Percentiles rank a stretch among this genome's conserved stretches.
phyloP scores from a whole-genome alignment of 1,139 yeast genomes.

The Diutina mesorugosa region DNA sequence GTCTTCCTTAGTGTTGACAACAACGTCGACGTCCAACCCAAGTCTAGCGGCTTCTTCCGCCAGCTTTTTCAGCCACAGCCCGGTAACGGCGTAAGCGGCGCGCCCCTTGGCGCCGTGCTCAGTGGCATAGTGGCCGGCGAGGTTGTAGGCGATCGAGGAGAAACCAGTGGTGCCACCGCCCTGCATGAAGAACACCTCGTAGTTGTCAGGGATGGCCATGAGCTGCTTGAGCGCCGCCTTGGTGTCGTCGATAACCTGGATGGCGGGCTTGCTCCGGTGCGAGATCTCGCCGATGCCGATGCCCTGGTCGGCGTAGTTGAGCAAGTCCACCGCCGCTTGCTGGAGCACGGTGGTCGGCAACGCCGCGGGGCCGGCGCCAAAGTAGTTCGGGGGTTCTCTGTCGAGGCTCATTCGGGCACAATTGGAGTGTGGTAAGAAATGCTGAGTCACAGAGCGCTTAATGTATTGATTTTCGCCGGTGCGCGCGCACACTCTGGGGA shows the following conservation, averaged over 20 bases:
- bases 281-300: conserved; percentile 93
- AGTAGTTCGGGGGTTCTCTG: conserved; percentile 54
- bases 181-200: conserved; percentile 87
- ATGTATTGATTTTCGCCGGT: neutral
- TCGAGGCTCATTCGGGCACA: neutral
- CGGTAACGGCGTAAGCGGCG: conserved; percentile 84
- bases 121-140: conserved; percentile 62
- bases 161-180: conserved; percentile 98
- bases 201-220: conserved; percentile 73
- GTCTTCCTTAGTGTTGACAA: conserved; percentile 53
- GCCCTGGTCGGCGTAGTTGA: conserved; percentile 55
- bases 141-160: conserved; percentile 73
- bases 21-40: conserved; percentile 63
- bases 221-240: conserved; percentile 52
- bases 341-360: conserved; percentile 74
- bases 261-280: conserved; percentile 82
- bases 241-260: conserved; percentile 62
- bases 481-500: neutral
- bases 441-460: neutral
- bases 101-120: conserved; percentile 61
- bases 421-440: neutral
- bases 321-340: conserved; percentile 75
- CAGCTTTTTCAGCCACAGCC: conserved; percentile 87
- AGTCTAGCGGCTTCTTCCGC: conserved; percentile 75
- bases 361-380: conserved; percentile 96